Evolutionary conservation across 2,329 filamentous ascomycete species (phyloP), one percentile per base, ranked within the genome.

Genomic region (Arthrinium puccinioides): DNA sequence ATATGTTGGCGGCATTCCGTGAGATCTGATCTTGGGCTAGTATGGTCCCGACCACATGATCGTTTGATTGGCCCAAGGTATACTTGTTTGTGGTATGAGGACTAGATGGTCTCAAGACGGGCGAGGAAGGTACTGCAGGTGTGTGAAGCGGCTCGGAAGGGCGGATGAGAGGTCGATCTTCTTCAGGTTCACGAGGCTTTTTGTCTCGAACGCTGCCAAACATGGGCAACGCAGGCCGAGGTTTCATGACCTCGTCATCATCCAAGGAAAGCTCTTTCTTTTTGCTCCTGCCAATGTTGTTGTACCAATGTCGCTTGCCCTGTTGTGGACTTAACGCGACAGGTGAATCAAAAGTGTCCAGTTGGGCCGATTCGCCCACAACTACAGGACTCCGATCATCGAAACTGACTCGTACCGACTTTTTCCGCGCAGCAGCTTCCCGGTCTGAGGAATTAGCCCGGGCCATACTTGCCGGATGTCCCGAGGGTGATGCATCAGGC

Each of bases 341-440:
- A 4, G 67, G 59, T 1, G 67, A 64, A 7, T 67, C 66, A 2
- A 55, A 46, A 30, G 64, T 57, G 3, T 57, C 49, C 4, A 56
- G 45, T 9, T 57, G 51, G 7, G 60, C 59, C 9, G 68, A 59
- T 36, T 76, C 67, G 6, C 70, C 72, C 16, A 76, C 67, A 3
- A 77, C 61, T 9, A 73, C 61, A 8, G 69, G 73, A n/a, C 61
- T 68, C 23, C 73, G 71, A 34, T 87, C 82, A 44, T 87, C 82
- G 53, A 88, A 96, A 61, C 87, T 95, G 32, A 89, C 84, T 18
- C 84, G 70, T 2, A 75, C 74, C 26, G 70, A 74, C 57, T 82
- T 87, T 60, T 79, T 87, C 41, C 75, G 67, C 14, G 60, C 49
- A 2, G 57, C 21, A 2, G 50, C 19, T 9, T 74, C 70, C 3